These are phyloP conservation scores for Penicillium nucicola DNA, from an alignment of 495 filamentous ascomycete genomes.

Conservation along the genomic window DNA sequence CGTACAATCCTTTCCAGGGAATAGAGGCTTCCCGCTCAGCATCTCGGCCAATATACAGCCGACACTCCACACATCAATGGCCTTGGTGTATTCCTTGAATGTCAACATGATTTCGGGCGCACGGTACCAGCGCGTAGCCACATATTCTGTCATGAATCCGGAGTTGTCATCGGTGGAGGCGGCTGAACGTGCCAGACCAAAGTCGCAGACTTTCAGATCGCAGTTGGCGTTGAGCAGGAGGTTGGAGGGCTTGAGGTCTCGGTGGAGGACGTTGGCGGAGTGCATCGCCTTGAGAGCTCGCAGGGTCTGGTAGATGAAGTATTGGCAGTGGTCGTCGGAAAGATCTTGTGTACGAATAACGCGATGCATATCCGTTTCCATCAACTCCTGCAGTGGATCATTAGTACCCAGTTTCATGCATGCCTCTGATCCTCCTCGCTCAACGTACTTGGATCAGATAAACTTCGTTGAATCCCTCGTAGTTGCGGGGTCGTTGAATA, in stretches of 20 bases:
- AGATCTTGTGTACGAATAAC: conserved; percentile 98
- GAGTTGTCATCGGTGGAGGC: conserved; percentile 97
- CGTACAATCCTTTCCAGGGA: conserved; percentile 98
- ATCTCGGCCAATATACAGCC: conserved; percentile 99
- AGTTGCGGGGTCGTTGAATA: conserved; percentile 96
- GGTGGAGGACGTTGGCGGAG: conserved; percentile 96
- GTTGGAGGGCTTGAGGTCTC: conserved; percentile 97
- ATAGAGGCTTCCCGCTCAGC: conserved; percentile 97
- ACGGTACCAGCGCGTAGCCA: conserved; percentile 98
- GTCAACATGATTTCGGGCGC: conserved; percentile 99
- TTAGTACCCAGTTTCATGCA: background rate
- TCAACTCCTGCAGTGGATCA: conserved; percentile 68
- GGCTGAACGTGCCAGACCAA: conserved; percentile 89
- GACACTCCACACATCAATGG: conserved; percentile 99
- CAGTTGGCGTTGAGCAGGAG: conserved; percentile 97
- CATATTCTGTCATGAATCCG: conserved; percentile 99
- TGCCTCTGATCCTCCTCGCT: background rate
- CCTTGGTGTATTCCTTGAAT: conserved; percentile 99
- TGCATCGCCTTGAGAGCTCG: conserved; percentile 99
- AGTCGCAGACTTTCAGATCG: conserved; percentile 98
- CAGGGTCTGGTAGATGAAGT: conserved; percentile 99
- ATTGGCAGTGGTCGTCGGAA: conserved; percentile 98
- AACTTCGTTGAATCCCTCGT: conserved; percentile 94
- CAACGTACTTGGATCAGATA: conserved; percentile 90
- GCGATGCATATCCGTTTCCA: conserved; percentile 99